Base-by-base conservation (phyloP, 2,329 filamentous ascomycete species). In the Fusarium keratoplasticum region DNA sequence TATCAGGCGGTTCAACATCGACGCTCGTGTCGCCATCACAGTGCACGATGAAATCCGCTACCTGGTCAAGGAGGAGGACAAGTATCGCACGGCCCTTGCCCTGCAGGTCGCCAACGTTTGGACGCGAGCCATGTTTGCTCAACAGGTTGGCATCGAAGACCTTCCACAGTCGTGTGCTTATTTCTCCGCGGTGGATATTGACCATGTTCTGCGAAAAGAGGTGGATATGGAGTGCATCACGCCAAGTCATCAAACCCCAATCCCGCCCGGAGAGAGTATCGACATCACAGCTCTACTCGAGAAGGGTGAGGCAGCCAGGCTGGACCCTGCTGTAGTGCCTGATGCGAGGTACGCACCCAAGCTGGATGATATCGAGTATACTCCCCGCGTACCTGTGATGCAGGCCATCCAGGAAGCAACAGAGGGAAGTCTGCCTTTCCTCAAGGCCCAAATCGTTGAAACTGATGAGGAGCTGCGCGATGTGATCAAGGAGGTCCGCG, bases 31-130 rank as follows among this genome's bases (percentile, higher is more conserved):
- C 2, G 91, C 96, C 18, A 95, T 99, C 70, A 98, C 96, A 0
- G 96, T 99, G 0, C 96, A 99, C 81, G 97, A 99, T 79, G 97
- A 99, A 83, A 98, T 99, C 72, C 90, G 96, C 18, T 99, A 99
- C 79, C 88, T 99, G 0, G 95, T 98, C 47, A 92, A 92, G 78
- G 89, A 95, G 4, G 87, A 93, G 69, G 95, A 99, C 83, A 94
- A 93, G 78, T 99, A 98, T 79, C 90, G 93, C 44, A 92, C 94
- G 3, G 96, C 96, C 13, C 93, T 99, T 91, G 96, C 97, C 1
- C 86, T 99, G 14, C 96, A 99, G 82, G 89, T 99, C 9, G 92
- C 95, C 67, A 99, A 99, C 80, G 83, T 99, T 22, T 99, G 96
- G 96, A 99, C 97, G 0, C 89, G 96, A 60, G 95, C 95, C 73